A percentile compares a stretch with the other conserved stretches of the same genome.
These are phyloP conservation scores for Penicillium daleae DNA, from an alignment of 495 filamentous ascomycete species.

Conservation along the genomic window DNA sequence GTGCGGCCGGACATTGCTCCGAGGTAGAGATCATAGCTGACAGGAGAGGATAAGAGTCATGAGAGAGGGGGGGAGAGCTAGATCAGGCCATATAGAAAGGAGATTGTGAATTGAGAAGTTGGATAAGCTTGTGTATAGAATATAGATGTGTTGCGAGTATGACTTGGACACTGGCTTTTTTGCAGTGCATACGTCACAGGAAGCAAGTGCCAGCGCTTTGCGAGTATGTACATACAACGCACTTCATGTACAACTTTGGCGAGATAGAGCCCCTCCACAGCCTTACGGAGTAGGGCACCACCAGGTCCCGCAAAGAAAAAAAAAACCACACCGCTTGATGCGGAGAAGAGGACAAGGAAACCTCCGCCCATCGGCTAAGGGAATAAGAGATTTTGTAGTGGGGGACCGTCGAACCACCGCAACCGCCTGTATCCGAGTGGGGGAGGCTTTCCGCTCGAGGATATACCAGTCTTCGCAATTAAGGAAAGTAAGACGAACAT, in stretches of 20 bases:
- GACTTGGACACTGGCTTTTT: neutral
- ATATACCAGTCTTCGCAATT: neutral
- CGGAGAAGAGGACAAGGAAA: slow-evolving; percentile 21
- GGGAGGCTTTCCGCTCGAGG: no score
- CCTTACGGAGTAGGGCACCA: neutral
- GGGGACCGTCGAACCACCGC: slow-evolving; percentile 16
- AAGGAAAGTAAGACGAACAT: neutral
- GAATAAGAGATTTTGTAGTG: neutral
- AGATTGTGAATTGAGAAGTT: neutral
- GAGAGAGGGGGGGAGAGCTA: neutral
- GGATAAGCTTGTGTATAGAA: neutral
- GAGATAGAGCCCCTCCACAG: neutral
- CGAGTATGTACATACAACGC: neutral
- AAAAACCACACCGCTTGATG: slow-evolving; percentile 22
- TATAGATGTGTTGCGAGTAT: neutral
- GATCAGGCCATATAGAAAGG: neutral
- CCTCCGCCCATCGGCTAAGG: slow-evolving; percentile 24
- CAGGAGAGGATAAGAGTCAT: neutral
- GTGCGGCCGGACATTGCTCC: slow-evolving; percentile 20
- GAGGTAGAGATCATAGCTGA: neutral
- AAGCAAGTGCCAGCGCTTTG: neutral
- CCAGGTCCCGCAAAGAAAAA: neutral
- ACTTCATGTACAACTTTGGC: neutral
- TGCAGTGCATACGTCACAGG: neutral
- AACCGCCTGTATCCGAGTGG: slow-evolving; percentile 10